These are phyloP conservation scores for Solanum arcanum DNA, from an alignment of 257 asterid genomes.

Conservation along the genomic window DNA sequence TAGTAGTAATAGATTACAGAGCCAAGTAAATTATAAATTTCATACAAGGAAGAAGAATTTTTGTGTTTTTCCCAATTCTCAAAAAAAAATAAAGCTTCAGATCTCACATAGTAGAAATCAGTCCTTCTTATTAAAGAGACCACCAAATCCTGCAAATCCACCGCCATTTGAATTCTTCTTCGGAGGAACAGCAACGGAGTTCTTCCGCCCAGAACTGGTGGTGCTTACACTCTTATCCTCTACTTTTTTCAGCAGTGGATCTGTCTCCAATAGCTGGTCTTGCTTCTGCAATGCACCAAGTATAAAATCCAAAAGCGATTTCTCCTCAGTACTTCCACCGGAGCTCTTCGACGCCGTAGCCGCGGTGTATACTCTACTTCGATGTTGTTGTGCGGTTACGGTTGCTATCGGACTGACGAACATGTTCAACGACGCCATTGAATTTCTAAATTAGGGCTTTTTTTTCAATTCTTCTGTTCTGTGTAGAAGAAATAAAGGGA, in stretches of 20 bases:
- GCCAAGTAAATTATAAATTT: not conserved
- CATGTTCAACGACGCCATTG: constrained; percentile 43
- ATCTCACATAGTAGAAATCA: not conserved
- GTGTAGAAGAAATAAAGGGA: not conserved
- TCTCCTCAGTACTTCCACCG: constrained; percentile 53
- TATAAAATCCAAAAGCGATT: constrained; percentile 61
- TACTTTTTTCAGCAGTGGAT: constrained; percentile 66
- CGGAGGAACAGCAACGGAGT: constrained; percentile 30
- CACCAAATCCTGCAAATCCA: constrained; percentile 47
- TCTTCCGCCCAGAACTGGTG: constrained; percentile 20
- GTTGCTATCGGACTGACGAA: constrained; percentile 31
- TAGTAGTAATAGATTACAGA: not conserved
- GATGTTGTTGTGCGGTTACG: constrained; percentile 30
- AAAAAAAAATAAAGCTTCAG: not conserved
- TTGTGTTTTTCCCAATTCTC: not conserved
- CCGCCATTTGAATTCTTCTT: constrained; percentile 24
- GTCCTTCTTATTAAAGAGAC: constrained; percentile 51
- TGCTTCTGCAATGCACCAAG: constrained; percentile 44
- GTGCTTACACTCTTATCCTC: constrained; percentile 35
- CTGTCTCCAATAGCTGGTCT: constrained; percentile 81
- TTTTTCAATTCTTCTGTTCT: not conserved
- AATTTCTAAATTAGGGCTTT: not conserved
- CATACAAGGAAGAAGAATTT: not conserved
- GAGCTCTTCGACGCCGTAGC: constrained; percentile 65
- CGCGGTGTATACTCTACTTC: constrained; percentile 43